These are phyloP conservation scores for Lumnitzera littorea DNA, from an alignment of 345 rosid species.

Conservation along the genomic window DNA sequence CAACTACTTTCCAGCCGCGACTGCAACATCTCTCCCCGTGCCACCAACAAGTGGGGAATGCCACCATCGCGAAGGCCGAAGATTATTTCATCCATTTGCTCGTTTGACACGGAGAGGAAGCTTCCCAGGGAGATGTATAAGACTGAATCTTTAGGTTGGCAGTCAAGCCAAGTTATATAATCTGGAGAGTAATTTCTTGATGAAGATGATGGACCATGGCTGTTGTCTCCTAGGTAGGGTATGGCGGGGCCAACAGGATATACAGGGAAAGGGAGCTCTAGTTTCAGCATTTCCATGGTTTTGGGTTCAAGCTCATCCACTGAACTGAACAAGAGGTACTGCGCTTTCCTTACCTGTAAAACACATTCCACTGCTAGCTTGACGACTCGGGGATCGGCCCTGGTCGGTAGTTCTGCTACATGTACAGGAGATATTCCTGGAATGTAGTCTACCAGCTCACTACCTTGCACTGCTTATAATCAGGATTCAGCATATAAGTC, in stretches of 20 bases:
- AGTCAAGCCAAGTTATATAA: conserved; percentile 26
- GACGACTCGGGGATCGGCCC: conserved; percentile 12
- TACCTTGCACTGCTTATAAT: conserved; percentile 20
- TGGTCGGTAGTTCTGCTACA: conserved; percentile 29
- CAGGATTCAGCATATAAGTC: neutral
- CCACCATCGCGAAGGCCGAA: conserved; percentile 21
- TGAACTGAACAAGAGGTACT: conserved; percentile 44
- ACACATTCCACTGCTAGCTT: conserved; percentile 30
- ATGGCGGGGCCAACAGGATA: conserved; percentile 29
- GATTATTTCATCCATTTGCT: conserved; percentile 33
- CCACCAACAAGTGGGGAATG: conserved; percentile 23
- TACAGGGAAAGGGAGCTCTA: conserved; percentile 10
- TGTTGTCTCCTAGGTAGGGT: conserved; percentile 14
- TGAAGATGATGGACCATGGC: neutral
- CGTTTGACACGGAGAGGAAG: conserved; percentile 24
- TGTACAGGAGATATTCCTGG: conserved; percentile 28
- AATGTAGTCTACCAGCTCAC: conserved; percentile 26
- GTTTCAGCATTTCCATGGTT: conserved; percentile 20
- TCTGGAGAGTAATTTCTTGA: neutral
- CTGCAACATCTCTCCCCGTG: conserved; percentile 22
- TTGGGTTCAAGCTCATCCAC: conserved; percentile 40
- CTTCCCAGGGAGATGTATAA: conserved; percentile 32
- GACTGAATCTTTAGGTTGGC: conserved; percentile 24
- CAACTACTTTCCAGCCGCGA: conserved; percentile 5
- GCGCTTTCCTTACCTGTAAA: conserved; percentile 34